These are phyloP conservation scores for Xenosphaeropsis pyriputrescens DNA, from an alignment of 2,329 filamentous ascomycete species.

Conservation along the genomic window DNA sequence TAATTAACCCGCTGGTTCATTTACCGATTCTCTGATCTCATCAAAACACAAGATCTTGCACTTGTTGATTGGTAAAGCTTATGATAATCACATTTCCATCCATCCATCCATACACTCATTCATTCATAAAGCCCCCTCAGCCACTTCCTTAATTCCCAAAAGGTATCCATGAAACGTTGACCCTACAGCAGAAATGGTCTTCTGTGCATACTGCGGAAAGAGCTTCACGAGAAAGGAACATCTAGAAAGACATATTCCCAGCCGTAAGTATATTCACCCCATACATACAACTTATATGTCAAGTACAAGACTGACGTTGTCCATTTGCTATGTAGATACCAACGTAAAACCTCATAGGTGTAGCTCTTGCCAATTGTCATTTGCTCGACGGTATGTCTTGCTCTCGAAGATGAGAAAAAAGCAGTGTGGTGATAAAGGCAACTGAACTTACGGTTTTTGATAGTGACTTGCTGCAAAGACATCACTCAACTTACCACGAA, in stretches of 20 bases:
- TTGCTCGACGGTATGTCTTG: constrained; percentile 28
- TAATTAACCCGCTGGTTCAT: no score
- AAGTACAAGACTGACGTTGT: no score
- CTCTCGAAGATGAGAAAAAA: neutral
- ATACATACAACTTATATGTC: neutral
- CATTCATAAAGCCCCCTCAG: no score
- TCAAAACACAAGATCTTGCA: no score
- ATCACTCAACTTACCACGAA: constrained; percentile 36
- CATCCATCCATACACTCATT: no score
- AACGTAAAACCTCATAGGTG: constrained; percentile 39
- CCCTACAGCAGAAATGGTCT: constrained; percentile 21
- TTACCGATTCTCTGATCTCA: no score
- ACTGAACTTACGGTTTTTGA: neutral
- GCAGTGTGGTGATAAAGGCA: neutral
- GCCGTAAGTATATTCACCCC: constrained; percentile 22
- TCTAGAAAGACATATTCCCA: constrained; percentile 37
- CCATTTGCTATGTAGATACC: constrained; percentile 24
- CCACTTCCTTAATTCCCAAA: no score
- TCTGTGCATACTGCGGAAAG: constrained; percentile 38
- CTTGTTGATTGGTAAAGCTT: no score
- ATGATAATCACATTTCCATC: no score
- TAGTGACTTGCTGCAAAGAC: constrained; percentile 33
- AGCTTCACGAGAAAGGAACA: constrained; percentile 40
- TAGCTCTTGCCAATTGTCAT: constrained; percentile 30
- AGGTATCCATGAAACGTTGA: no score